A percentile compares a stretch with the other conserved stretches of the same genome.
Conservation (phyloP, 352 stramenopile genomes). For the Pythium biforme region DNA sequence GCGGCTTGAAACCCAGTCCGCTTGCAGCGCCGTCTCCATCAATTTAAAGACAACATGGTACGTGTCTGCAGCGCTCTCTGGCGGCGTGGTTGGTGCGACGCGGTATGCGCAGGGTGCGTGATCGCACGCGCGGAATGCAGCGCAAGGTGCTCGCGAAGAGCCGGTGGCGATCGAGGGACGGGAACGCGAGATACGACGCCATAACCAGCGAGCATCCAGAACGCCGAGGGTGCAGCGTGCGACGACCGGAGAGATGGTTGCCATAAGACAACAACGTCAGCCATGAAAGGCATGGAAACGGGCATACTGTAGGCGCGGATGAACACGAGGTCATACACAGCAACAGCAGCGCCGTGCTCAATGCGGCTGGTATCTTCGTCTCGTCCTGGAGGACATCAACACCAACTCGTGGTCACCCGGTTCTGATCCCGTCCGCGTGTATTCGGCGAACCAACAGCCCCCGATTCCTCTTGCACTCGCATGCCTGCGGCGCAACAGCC, state of each 20-base stretch:
- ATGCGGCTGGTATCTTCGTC: no score
- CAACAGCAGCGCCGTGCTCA: no score
- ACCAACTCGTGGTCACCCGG: not conserved
- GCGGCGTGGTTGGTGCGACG: slow-evolving; percentile 2
- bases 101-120: not conserved
- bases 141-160: not conserved
- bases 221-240: not conserved
- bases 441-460: no score
- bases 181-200: not conserved
- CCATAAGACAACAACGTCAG: no score
- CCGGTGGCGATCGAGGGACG: not conserved
- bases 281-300: no score
- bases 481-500: not conserved
- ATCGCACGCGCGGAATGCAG: not conserved
- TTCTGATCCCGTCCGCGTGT: no score
- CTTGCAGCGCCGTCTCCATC: slow-evolving; percentile 77
- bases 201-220: not conserved
- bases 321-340: no score
- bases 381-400: not conserved
- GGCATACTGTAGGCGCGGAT: no score
- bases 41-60: slow-evolving; percentile 88
- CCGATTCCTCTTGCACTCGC: no score
- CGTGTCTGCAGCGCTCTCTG: slow-evolving; percentile 21
- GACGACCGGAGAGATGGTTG: not conserved
- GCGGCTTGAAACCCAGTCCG: slow-evolving; percentile 47